Evolutionary conservation across 2,329 filamentous ascomycete genomes (phyloP).

Genomic region (Chrysoporthe cubensis): DNA sequence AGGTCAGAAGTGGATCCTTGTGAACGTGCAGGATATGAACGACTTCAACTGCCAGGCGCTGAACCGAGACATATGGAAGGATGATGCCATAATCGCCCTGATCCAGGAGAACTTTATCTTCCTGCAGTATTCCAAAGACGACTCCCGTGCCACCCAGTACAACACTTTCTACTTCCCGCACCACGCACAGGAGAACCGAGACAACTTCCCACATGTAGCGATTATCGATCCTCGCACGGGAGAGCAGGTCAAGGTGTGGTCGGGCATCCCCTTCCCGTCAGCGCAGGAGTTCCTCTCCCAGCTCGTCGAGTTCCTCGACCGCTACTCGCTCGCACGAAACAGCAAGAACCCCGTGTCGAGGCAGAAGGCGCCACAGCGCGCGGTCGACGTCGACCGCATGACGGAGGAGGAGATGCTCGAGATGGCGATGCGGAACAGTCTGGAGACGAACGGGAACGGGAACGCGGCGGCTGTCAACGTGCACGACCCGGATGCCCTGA

Average conservation of each 20-base stretch:
- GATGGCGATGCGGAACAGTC: constrained; percentile 87
- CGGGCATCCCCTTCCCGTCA: constrained; percentile 76
- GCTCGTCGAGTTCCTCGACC: constrained; percentile 93
- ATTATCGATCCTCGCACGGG: constrained; percentile 95
- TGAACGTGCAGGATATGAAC: constrained; percentile 92
- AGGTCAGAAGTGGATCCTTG: constrained; percentile 89
- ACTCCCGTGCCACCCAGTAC: constrained; percentile 77
- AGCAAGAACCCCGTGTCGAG: constrained; percentile 95
- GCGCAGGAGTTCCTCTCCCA: constrained; percentile 85
- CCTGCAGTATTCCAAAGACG: constrained; percentile 89
- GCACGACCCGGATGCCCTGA: constrained; percentile 86
- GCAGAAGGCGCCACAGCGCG: constrained; percentile 65
- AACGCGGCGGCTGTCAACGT: constrained; percentile 45
- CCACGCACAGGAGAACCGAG: constrained; percentile 74
- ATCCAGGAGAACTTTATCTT: constrained; percentile 94
- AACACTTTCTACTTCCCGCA: constrained; percentile 84
- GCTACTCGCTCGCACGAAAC: constrained; percentile 85
- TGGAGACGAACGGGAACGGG: constrained; percentile 58
- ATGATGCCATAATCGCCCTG: constrained; percentile 75
- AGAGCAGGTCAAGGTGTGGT: constrained; percentile 97
- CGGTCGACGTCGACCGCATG: constrained; percentile 81
- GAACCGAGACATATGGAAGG: constrained; percentile 96
- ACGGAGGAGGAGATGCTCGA: constrained; percentile 98
- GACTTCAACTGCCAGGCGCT: constrained; percentile 94
- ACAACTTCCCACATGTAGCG: constrained; percentile 93